Evolutionary conservation across 176 grass and related monocot species (phyloP).

Genomic region (Zizania latifolia): DNA sequence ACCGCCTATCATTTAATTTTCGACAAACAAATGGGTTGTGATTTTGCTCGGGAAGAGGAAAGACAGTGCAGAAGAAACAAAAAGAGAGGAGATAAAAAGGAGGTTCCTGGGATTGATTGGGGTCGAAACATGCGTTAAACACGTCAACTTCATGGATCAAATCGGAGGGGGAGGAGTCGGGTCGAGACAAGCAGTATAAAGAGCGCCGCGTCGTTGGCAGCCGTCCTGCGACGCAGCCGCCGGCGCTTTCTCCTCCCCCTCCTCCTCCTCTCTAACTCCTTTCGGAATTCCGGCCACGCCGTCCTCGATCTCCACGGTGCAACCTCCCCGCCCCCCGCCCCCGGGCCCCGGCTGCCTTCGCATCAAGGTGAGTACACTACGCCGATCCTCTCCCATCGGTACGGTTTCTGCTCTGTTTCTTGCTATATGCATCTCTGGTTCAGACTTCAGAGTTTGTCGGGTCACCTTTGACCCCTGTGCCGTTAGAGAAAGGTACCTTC

Average conservation of each 20-base stretch:
- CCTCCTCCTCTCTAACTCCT: too few relatives aligned
- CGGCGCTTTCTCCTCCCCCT: conserved; percentile 24
- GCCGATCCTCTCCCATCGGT: conserved; percentile 9
- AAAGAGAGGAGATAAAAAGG: too few relatives aligned
- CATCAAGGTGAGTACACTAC: conserved; percentile 14
- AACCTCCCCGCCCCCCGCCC: too few relatives aligned
- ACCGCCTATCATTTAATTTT: neutral
- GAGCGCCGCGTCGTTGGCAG: conserved; percentile 10
- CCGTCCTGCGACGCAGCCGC: conserved; percentile 6
- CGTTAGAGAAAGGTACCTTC: neutral
- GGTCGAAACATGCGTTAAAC: conserved; percentile 18
- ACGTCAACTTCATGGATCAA: neutral
- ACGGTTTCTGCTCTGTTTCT: too few relatives aligned
- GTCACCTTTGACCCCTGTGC: too few relatives aligned
- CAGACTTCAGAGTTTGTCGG: too few relatives aligned
- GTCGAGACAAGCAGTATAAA: conserved; percentile 23
- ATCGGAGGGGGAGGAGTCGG: neutral
- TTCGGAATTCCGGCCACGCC: neutral
- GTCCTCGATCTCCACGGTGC: neutral
- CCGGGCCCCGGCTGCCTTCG: too few relatives aligned
- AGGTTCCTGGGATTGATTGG: conserved; percentile 1
- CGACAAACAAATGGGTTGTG: neutral
- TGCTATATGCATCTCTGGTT: too few relatives aligned
- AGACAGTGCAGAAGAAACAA: conserved; percentile 17
- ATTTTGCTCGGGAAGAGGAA: too few relatives aligned